Conservation (phyloP, 169 alveolate species). For the Babesia bigemina region DNA sequence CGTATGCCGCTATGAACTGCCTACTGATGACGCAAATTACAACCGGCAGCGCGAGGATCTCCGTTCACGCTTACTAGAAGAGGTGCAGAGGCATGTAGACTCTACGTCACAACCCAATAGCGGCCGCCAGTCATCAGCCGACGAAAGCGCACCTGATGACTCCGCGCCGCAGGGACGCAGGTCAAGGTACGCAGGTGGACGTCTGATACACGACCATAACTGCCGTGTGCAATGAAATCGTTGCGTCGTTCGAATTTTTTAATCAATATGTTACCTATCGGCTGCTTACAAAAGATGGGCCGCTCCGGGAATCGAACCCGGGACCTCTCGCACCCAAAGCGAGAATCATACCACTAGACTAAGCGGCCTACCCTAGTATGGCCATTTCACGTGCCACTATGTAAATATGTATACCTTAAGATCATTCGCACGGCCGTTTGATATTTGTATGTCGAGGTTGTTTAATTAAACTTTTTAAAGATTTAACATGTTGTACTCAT, state of each 20-base stretch:
- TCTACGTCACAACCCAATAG: conserved; percentile 6
- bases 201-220: background rate
- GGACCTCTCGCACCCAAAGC: conserved; percentile 99
- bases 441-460: background rate
- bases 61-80: conserved; percentile 69
- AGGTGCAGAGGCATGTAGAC: conserved; percentile 66
- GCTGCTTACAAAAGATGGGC: conserved; percentile 63
- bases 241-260: too few relatives aligned
- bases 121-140: background rate
- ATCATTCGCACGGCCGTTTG: too few relatives aligned
- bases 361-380: conserved; percentile 71
- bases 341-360: conserved; percentile 99
- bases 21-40: conserved; percentile 91
- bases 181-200: background rate
- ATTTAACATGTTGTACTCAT: conserved; percentile 16
- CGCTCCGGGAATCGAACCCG: conserved; percentile 99
- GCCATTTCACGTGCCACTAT: background rate
- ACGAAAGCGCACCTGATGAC: background rate
- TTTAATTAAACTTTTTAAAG: background rate
- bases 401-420: too few relatives aligned
- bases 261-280: too few relatives aligned
- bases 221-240: conserved; percentile 19
- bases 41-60: conserved; percentile 79
- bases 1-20: conserved; percentile 93
- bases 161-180: conserved; percentile 3